phyloP scores from a whole-genome alignment of 1,284 basidiomycete species.

The Ustilago bromivora region DNA sequence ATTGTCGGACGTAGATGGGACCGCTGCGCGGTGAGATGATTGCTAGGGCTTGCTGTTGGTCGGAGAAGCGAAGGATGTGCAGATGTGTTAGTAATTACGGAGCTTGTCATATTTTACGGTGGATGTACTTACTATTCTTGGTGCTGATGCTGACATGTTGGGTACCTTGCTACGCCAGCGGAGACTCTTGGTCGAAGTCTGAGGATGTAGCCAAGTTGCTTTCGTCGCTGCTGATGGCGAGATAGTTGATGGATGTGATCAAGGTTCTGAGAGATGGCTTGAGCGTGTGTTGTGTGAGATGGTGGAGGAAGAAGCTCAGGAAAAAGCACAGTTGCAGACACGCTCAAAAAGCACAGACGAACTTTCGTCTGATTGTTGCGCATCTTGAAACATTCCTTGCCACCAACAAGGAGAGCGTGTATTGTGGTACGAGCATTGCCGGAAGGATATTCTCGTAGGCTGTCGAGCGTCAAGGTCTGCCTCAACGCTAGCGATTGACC shows the following conservation, averaged over 20 bases:
- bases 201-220: no score
- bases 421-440: no score
- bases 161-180: no score
- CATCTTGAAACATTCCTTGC: not conserved
- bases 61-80: not conserved
- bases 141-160: conserved; percentile 23
- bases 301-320: conserved; percentile 17
- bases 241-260: not conserved
- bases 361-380: no score
- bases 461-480: no score
- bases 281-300: conserved; percentile 5
- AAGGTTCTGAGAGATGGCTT: not conserved
- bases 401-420: not conserved
- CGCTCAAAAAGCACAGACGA: not conserved
- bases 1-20: conserved; percentile 54
- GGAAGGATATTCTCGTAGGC: not conserved
- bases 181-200: no score
- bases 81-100: not conserved
- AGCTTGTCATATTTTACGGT: not conserved
- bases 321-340: conserved; percentile 5
- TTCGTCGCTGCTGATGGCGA: no score
- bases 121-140: conserved; percentile 25
- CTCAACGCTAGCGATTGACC: not conserved
- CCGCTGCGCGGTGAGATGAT: conserved; percentile 50
- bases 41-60: conserved; percentile 45